phyloP scores from a whole-genome alignment of 495 filamentous ascomycete species.

The Polyplosphaeria fusca region DNA sequence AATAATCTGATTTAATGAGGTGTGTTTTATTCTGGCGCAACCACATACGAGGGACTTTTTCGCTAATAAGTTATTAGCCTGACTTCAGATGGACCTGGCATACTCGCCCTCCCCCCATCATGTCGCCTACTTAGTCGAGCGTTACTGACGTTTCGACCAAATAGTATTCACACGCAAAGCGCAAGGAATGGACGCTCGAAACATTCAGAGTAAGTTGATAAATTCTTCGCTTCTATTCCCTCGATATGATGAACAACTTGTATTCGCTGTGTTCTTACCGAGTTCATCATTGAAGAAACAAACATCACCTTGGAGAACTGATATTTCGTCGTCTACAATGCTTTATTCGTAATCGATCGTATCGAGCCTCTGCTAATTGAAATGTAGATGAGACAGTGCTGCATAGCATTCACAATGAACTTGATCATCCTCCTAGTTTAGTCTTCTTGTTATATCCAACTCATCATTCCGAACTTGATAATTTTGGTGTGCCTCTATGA shows the following conservation, averaged over 20 bases:
- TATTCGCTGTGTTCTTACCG: slow-evolving; percentile 79
- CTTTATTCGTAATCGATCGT: background rate
- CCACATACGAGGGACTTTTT: background rate
- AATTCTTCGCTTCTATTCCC: background rate
- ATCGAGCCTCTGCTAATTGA: too few species aligned
- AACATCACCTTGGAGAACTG: slow-evolving; percentile 95
- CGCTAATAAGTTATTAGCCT: slow-evolving; percentile 31
- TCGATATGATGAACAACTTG: slow-evolving; percentile 65
- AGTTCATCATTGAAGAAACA: slow-evolving; percentile 68
- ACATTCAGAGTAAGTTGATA: background rate
- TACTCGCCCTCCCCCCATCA: background rate
- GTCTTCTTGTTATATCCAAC: too few species aligned
- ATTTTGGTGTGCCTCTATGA: too few species aligned
- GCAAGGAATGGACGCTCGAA: background rate
- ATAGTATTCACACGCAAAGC: background rate
- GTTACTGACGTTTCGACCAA: slow-evolving; percentile 3
- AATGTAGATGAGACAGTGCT: too few species aligned
- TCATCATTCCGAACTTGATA: too few species aligned
- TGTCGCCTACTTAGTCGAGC: background rate
- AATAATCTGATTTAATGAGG: slow-evolving; percentile 99
- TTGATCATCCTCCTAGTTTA: too few species aligned
- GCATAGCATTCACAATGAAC: too few species aligned
- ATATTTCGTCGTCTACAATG: slow-evolving; percentile 34
- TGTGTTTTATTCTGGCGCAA: slow-evolving; percentile 41
- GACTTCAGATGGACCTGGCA: slow-evolving; percentile 34